A percentile compares a stretch with the other conserved stretches of the same genome.
These are phyloP conservation scores for Leishmania tropica DNA, from an alignment of 208 protist species.

Conservation along the genomic window DNA sequence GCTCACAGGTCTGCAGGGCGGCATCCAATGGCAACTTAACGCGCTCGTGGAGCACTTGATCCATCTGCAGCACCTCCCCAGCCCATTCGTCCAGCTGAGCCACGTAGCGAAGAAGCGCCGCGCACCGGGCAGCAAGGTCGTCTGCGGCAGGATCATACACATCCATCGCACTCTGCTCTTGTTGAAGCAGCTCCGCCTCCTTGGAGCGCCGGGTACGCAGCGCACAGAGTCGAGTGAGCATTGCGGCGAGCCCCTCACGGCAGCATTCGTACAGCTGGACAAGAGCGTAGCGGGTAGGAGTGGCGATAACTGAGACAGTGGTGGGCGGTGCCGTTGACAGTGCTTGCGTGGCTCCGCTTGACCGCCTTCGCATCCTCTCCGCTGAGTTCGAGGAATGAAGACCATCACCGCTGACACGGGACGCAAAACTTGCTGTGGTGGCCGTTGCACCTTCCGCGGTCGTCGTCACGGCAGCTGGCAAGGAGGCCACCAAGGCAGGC, in stretches of 20 bases:
- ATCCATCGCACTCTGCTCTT: slow-evolving; percentile 33
- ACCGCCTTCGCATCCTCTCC: slow-evolving; percentile 5
- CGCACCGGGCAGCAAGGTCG: slow-evolving; percentile 22
- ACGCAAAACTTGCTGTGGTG: not conserved
- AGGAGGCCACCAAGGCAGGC: slow-evolving; percentile 3
- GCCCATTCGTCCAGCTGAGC: slow-evolving; percentile 35
- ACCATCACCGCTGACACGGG: not conserved
- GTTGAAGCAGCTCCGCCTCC: slow-evolving; percentile 37
- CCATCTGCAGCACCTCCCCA: slow-evolving; percentile 19
- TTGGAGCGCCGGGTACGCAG: slow-evolving; percentile 40
- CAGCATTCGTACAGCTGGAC: slow-evolving; percentile 50
- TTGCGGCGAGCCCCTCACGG: slow-evolving; percentile 31
- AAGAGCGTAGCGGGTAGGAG: slow-evolving; percentile 36
- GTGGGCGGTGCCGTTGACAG: not conserved
- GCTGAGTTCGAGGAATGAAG: not conserved
- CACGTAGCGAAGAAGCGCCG: slow-evolving; percentile 35
- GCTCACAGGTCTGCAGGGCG: slow-evolving; percentile 28
- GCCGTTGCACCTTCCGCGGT: not conserved
- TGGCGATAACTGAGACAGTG: slow-evolving; percentile 34
- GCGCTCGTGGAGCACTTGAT: slow-evolving; percentile 34
- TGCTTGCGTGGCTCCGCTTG: not conserved
- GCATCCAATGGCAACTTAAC: slow-evolving; percentile 33
- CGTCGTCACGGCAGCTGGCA: not conserved
- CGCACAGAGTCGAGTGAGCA: slow-evolving; percentile 42
- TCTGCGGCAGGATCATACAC: slow-evolving; percentile 50